Evolutionary conservation across 2,329 filamentous ascomycete species (phyloP).

Genomic region (Colletotrichum echinochloae): DNA sequence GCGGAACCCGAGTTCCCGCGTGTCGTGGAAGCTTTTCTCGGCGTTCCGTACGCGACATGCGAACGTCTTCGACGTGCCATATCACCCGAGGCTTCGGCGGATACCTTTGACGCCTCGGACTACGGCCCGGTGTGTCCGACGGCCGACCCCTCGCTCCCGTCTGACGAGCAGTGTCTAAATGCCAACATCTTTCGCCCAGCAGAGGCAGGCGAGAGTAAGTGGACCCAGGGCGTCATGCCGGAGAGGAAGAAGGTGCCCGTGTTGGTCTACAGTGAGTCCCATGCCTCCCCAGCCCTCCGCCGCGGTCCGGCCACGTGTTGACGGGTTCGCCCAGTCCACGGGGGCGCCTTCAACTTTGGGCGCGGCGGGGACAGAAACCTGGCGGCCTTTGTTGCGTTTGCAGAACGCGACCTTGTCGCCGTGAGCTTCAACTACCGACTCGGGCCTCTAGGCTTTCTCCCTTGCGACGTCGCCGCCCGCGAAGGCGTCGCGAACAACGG

Average conservation of each 20-base stretch:
- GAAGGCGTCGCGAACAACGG: conserved; percentile 73
- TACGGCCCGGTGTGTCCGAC: conserved; percentile 56
- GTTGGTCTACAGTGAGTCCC: conserved; percentile 58
- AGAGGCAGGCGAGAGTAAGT: conserved; percentile 23
- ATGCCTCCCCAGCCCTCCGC: neutral
- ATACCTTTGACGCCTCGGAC: conserved; percentile 49
- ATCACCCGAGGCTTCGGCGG: conserved; percentile 45
- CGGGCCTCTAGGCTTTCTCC: conserved; percentile 76
- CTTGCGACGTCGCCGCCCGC: conserved; percentile 63
- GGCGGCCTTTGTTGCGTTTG: conserved; percentile 70
- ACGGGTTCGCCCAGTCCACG: conserved; percentile 61
- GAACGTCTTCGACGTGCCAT: conserved; percentile 59
- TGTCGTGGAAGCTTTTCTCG: conserved; percentile 60
- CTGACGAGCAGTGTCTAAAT: conserved; percentile 65
- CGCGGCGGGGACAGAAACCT: conserved; percentile 68
- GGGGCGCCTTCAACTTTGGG: conserved; percentile 71
- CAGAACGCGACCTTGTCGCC: conserved; percentile 64
- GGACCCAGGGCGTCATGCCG: conserved; percentile 44
- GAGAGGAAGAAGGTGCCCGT: conserved; percentile 54
- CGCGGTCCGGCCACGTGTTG: too few relatives aligned
- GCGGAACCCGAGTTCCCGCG: conserved; percentile 51
- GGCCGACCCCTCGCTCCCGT: conserved; percentile 46
- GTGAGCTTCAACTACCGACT: conserved; percentile 74
- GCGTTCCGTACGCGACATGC: conserved; percentile 62
- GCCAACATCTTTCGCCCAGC: conserved; percentile 62